phyloP scores from a whole-genome alignment of 305 asterid species.

The Fraxinus sp. region DNA sequence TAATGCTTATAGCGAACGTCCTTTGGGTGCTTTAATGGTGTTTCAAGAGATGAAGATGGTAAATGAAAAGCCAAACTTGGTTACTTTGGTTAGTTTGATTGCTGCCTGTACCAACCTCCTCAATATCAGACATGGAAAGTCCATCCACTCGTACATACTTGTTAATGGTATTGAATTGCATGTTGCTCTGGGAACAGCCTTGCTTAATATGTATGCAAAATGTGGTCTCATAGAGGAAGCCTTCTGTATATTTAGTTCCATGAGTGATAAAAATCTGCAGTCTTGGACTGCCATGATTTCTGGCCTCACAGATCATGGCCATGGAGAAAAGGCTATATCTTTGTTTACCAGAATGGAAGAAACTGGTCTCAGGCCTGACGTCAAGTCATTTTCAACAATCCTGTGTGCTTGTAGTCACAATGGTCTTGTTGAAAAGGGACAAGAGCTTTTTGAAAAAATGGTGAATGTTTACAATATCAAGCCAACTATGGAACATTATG shows the following conservation, averaged over 20 bases:
- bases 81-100: constrained; percentile 55
- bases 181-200: constrained; percentile 60
- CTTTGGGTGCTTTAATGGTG: constrained; percentile 46
- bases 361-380: constrained; percentile 50
- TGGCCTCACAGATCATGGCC: constrained; percentile 51
- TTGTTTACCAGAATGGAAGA: constrained; percentile 55
- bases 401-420: constrained; percentile 66
- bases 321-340: constrained; percentile 50
- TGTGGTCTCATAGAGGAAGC: constrained; percentile 54
- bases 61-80: constrained; percentile 50
- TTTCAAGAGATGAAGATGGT: constrained; percentile 44
- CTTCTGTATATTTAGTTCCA: constrained; percentile 41
- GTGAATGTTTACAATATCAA: constrained; percentile 39
- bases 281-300: constrained; percentile 71
- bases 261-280: constrained; percentile 42
- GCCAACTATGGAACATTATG: constrained; percentile 68
- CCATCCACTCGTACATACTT: constrained; percentile 52
- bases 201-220: constrained; percentile 59
- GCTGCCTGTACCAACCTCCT: constrained; percentile 63
- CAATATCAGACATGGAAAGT: constrained; percentile 46
- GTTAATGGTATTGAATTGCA: constrained; percentile 41
- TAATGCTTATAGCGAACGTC: constrained; percentile 41
- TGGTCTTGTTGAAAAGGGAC: constrained; percentile 51
- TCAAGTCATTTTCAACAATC: constrained; percentile 54
- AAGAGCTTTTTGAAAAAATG: constrained; percentile 48